Evolutionary conservation across 352 stramenopile genomes (phyloP), one percentile per base, ranked within the genome.

Genomic region (Phytophthora tubulina): DNA sequence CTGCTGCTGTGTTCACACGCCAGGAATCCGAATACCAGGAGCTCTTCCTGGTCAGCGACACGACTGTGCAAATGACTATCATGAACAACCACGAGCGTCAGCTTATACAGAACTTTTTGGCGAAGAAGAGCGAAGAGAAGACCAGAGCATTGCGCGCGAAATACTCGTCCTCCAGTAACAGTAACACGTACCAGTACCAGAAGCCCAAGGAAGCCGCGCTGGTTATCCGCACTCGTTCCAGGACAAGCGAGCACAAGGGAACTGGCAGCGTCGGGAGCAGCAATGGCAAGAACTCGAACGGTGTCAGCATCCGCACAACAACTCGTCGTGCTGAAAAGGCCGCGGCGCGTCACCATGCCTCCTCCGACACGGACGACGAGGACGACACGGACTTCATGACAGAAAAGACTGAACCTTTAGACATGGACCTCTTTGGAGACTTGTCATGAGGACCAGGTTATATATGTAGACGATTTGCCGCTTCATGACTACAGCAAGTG

Each of bases 171-270:
- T 78, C 77, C 10, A 81, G 64, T 33, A 76, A 75, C 32, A 78
- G 48, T 30, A 89, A 71, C 48, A 79, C 79, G 15, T 90, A 89
- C 31, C 81, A 87, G 54, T 90, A 90, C 46, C 73, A 81, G 45
- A 95, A 94, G 49, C 86, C 88, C 3, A 93, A 91, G 61, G 88
- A 95, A 62, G 79, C 88, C 1, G 88, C 85, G 9, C 70, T 95
- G 13, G 86, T 95, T 32, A 96, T 94, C 57, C 88, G 84, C 48
- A 94, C 85, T 21, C 86, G 92, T 64, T 89, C 82, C 3, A 88
- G 78, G n/a, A 83, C 85, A 27, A 80, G 78, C 39, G 85, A 88
- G 39, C 82, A 90, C 44, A 82, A 81, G 30, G 76, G 75, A 27
- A 44, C 66, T 21, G 78, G 73, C 6, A 90, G 83, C 54, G 81